Base-by-base conservation (phyloP, 2,329 filamentous ascomycete genomes). In the Stachybotrys chartarum region DNA sequence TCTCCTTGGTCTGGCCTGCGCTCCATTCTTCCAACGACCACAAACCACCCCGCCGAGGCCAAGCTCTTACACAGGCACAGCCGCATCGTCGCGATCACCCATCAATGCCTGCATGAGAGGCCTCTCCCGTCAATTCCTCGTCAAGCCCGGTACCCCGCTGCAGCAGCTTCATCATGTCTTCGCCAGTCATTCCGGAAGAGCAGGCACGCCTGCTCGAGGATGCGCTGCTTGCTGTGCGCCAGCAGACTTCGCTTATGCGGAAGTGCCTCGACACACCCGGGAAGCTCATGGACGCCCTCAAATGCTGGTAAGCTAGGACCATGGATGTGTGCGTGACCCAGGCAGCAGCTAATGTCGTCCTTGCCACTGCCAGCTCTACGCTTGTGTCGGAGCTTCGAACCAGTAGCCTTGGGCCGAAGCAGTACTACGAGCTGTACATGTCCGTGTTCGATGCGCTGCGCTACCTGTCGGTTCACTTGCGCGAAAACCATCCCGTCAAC, bases 401-500 rank as follows among this genome's bases (percentile, higher is more conserved):
- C 5, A 96, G 92, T 72, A 97, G 90, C 66, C 83, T 99, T 53
- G 91, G 94, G n/a, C 94, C 94, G 39, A 99, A 99, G 74, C 94
- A 99, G 74, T 99, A 99, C 78, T 99, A 99, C 74, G 95, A 99
- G 78, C 84, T 99, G 56, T 99, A 99, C 77, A 99, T 99, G 94
- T 85, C 94, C 61, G 91, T 99, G 59, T 99, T 99, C 75, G 94
- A 99, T 78, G 93, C 95, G 60, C 78, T 99, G 70, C 91, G 94
- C 71, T 93, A 97, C 75, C 86, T 99, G 54, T 95, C 94, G 54
- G 90, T 96, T 60, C 96, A 97, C 74, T 86, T 99, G 49, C 92
- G 91, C 74, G 94, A 99, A 70, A 97, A 92, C 68, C 94, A 99
- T 73, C 94, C 94, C 5, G 89, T 95, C 63, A 97, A 99, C 72